Conservation (phyloP, 2,329 filamentous ascomycete species). For the Alternaria consortialis region DNA sequence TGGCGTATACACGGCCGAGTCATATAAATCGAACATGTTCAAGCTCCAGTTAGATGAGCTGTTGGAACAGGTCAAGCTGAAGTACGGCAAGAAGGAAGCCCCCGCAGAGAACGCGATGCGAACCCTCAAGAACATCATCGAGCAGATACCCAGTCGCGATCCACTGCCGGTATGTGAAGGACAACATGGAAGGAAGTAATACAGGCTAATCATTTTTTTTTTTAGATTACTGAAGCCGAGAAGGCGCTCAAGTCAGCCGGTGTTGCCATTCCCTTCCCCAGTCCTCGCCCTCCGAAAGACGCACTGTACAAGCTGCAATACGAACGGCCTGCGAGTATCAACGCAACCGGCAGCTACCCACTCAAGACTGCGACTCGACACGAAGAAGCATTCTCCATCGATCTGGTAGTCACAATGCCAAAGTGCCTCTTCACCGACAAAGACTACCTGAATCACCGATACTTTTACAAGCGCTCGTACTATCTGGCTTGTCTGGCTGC, state of each 20-base stretch:
- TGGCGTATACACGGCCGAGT: conserved; percentile 59
- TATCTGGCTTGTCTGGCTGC: conserved; percentile 85
- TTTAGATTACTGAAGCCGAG: conserved; percentile 74
- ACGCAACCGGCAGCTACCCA: conserved; percentile 88
- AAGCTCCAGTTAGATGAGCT: conserved; percentile 73
- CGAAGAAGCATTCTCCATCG: conserved; percentile 69
- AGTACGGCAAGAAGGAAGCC: conserved; percentile 65
- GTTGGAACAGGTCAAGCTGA: conserved; percentile 64
- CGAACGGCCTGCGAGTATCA: conserved; percentile 77
- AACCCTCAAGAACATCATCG: conserved; percentile 52
- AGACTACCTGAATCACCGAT: conserved; percentile 90
- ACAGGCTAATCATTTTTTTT: conserved; percentile 18
- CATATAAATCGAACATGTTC: conserved; percentile 73
- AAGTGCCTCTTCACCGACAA: conserved; percentile 84
- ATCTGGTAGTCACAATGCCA: conserved; percentile 90
- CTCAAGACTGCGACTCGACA: conserved; percentile 76
- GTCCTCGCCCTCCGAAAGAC: conserved; percentile 78
- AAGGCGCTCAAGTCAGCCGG: conserved; percentile 71
- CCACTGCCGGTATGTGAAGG: conserved; percentile 54
- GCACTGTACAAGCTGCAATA: conserved; percentile 85
- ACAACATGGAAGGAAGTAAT: background rate
- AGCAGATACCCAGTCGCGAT: conserved; percentile 62
- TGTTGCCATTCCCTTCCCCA: conserved; percentile 82
- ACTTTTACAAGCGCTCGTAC: conserved; percentile 93
- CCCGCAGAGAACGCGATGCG: conserved; percentile 57